These are phyloP conservation scores for Chytriomyces sp. DNA, from an alignment of 192 early-diverging fungal genomes.

Conservation along the genomic window DNA sequence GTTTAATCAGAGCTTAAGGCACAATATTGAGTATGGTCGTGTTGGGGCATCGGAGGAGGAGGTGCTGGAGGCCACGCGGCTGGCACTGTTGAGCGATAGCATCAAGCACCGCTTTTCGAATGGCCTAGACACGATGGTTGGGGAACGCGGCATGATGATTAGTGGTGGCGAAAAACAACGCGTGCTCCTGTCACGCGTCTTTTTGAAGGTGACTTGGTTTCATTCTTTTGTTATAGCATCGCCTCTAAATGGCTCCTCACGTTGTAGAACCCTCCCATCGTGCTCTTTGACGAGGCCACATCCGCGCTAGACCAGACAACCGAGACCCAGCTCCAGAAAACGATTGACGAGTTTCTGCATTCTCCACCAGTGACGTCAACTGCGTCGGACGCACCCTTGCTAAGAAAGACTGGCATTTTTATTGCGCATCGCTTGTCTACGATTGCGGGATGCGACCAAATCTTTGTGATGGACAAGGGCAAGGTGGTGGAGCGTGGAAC, in stretches of 20 bases:
- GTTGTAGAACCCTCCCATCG: slow-evolving; percentile 69
- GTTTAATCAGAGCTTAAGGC: slow-evolving; percentile 89
- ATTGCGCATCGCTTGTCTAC: slow-evolving; percentile 93
- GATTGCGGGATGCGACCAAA: slow-evolving; percentile 86
- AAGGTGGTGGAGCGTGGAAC: slow-evolving; percentile 81
- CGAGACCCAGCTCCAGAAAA: slow-evolving; percentile 52
- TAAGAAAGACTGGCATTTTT: slow-evolving; percentile 80
- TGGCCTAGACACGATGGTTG: slow-evolving; percentile 83
- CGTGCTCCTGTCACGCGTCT: slow-evolving; percentile 87
- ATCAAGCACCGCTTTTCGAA: slow-evolving; percentile 72
- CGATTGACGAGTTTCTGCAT: slow-evolving; percentile 46
- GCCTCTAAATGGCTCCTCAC: neutral
- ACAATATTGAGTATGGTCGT: slow-evolving; percentile 93
- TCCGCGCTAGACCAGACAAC: slow-evolving; percentile 70
- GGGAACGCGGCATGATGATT: slow-evolving; percentile 80
- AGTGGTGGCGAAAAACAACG: slow-evolving; percentile 77
- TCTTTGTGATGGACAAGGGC: slow-evolving; percentile 89
- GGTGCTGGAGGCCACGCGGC: slow-evolving; percentile 70
- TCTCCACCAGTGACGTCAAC: slow-evolving; percentile 28
- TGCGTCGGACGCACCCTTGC: slow-evolving; percentile 38
- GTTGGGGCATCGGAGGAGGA: slow-evolving; percentile 57
- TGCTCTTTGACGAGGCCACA: slow-evolving; percentile 85
- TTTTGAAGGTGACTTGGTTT: slow-evolving; percentile 71
- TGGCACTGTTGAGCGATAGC: slow-evolving; percentile 75
- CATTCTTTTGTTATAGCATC: neutral